Percentiles rank a stretch among this genome's conserved stretches.
Conservation (phyloP, 108 stramenopile species). For the Cyclotella sp. region DNA sequence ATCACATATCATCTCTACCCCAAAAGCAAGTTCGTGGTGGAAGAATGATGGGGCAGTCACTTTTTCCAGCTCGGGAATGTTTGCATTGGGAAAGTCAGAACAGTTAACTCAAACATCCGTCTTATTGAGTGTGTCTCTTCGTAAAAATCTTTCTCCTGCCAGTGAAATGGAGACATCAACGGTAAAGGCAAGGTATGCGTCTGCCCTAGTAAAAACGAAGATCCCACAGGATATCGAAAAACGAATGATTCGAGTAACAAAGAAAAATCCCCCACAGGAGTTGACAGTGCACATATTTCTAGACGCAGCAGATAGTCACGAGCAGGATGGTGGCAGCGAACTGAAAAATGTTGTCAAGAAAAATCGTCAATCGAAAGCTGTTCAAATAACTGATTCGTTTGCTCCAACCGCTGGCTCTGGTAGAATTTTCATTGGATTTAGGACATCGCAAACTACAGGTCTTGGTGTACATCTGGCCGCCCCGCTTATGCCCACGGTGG, state of each 20-base stretch:
- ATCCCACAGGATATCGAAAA: constrained; percentile 65
- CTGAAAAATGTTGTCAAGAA: constrained; percentile 4
- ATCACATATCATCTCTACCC: constrained; percentile 53
- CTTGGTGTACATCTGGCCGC: constrained; percentile 77
- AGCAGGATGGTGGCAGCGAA: constrained; percentile 19
- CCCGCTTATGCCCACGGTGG: constrained; percentile 85
- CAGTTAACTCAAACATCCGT: constrained; percentile 45
- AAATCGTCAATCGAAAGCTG: constrained; percentile 29
- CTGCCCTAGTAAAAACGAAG: constrained; percentile 68
- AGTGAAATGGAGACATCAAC: constrained; percentile 61
- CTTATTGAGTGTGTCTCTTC: constrained; percentile 38
- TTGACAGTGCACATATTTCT: constrained; percentile 73
- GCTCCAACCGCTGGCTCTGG: constrained; percentile 68
- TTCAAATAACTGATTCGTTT: constrained; percentile 64
- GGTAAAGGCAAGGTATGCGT: constrained; percentile 71
- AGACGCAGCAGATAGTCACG: constrained; percentile 53
- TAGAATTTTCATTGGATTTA: constrained; percentile 82
- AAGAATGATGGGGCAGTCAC: constrained; percentile 67
- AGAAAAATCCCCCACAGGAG: constrained; percentile 78
- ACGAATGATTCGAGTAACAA: constrained; percentile 86
- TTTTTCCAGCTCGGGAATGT: constrained; percentile 61
- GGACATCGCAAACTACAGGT: constrained; percentile 84
- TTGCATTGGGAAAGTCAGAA: constrained; percentile 52
- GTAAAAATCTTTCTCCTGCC: constrained; percentile 14
- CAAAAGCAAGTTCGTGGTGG: constrained; percentile 59